Evolutionary conservation across 129 eudicot genomes (phyloP), one percentile per base, ranked within the genome.

Genomic region (Scalesia atractyloides): DNA sequence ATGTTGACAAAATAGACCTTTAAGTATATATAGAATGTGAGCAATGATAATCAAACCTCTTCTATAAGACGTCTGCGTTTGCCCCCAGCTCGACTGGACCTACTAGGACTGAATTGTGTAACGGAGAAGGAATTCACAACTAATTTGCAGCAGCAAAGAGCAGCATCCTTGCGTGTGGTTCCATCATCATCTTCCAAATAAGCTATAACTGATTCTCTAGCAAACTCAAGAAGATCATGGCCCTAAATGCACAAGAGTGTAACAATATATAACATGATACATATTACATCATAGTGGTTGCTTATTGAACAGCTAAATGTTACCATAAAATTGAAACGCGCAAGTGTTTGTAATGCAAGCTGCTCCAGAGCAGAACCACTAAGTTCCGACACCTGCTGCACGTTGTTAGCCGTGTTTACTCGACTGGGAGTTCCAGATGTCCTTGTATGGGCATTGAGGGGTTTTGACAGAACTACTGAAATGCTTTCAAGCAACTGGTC

Each of bases 111-210:
- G 67, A 86, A 84, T 64, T 83, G 86, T 11, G 79, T 49, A 19
- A 79, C 37, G 61, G 88, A 76, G 70, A 93, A 85, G 47, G 92
- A 87, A 82, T 90, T 89, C 46, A 87, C 87, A 59, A 93, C 86
- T 76, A 90, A 67, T 74, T 88, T 90, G 82, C 97, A 93, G 89
- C 97, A 90, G 79, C 97, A 89, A 60, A 93, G 84, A 3, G 98
- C 97, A 82, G 98, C 98, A 67, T 87, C 97, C 82, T 93, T 93
- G 64, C 98, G 71, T 74, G 98, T 93, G 41, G 81, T 84, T 70
- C 91, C 97, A 84, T 93, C 98, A 64, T 93, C 97, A 70, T 93
- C 96, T 86, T 93, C 98, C 75, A 93, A 73, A 84, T 89, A 93
- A 37, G 82, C 46, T 52, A 90, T 82, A 47, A 90, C 96, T 10